Conservation (phyloP, 768 basidiomycete species). For the Psilocybe sp. region DNA sequence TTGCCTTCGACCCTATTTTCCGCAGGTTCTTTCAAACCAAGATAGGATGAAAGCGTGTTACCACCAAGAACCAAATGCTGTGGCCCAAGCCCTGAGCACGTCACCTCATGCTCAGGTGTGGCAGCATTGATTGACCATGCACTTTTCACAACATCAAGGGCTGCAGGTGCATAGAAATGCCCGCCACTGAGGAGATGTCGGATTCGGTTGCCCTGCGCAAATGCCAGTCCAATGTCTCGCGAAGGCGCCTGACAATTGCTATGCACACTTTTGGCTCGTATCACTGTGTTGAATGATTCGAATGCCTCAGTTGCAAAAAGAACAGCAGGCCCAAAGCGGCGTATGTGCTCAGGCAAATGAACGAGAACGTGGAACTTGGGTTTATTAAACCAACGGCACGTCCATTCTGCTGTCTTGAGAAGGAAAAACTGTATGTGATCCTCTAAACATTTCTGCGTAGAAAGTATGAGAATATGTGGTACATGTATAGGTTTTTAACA, state of each 20-base stretch:
- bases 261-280: slow-evolving; percentile 28
- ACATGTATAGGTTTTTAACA: slow-evolving; percentile 2
- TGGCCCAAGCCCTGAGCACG: too few relatives aligned
- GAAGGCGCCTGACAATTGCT: slow-evolving; percentile 32
- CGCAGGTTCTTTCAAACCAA: too few relatives aligned
- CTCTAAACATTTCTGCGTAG: slow-evolving; percentile 20
- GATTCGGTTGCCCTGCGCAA: too few relatives aligned
- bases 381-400: slow-evolving; percentile 36
- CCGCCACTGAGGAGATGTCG: too few relatives aligned
- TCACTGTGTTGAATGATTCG: slow-evolving; percentile 39
- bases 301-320: slow-evolving; percentile 42
- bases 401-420: slow-evolving; percentile 23
- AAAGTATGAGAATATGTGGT: slow-evolving; percentile 1
- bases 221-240: slow-evolving; percentile 29
- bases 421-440: slow-evolving; percentile 34
- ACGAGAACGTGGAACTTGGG: slow-evolving; percentile 41
- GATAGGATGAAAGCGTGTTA: too few relatives aligned
- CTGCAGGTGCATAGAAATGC: too few relatives aligned
- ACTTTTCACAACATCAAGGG: too few relatives aligned
- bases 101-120: too few relatives aligned
- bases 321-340: slow-evolving; percentile 40
- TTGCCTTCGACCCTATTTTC: too few relatives aligned
- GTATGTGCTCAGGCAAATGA: slow-evolving; percentile 34
- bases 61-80: too few relatives aligned
- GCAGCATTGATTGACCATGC: too few relatives aligned